A percentile compares a stretch with the other conserved stretches of the same genome.
These are phyloP conservation scores for Sporopachydermia cereana DNA, from an alignment of 1,139 yeast species.

Conservation along the genomic window DNA sequence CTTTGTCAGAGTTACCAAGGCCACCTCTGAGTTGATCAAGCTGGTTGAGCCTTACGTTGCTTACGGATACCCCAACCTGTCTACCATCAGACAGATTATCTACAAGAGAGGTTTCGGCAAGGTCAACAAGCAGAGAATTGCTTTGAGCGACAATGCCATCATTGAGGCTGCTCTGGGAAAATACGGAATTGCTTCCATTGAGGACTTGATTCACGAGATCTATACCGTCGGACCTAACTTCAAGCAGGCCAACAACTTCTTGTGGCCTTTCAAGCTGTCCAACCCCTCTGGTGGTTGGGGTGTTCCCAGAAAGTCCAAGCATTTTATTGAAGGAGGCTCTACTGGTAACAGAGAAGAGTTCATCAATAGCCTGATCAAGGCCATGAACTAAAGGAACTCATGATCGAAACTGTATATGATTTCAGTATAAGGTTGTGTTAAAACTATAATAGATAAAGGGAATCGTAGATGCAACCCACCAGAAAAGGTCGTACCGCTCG, in stretches of 20 bases:
- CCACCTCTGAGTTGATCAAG: conserved; percentile 91
- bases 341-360: conserved; percentile 99
- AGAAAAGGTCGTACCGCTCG: too few relatives aligned
- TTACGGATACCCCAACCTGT: conserved; percentile 97
- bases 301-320: conserved; percentile 97
- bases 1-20: conserved; percentile 96
- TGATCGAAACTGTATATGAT: not conserved
- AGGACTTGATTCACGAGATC: conserved; percentile 98
- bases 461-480: too few relatives aligned
- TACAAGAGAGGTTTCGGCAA: conserved; percentile 99
- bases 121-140: conserved; percentile 96
- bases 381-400: conserved; percentile 62
- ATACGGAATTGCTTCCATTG: conserved; percentile 92
- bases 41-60: conserved; percentile 99
- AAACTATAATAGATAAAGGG: too few relatives aligned
- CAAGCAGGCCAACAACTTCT: conserved; percentile 99
- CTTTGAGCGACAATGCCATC: conserved; percentile 88
- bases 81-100: conserved; percentile 91
- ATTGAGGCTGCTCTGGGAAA: conserved; percentile 90
- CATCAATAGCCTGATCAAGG: conserved; percentile 96
- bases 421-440: not conserved
- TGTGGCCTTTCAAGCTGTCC: conserved; percentile 99
- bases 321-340: conserved; percentile 99
- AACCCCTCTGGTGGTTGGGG: conserved; percentile 99
- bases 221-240: conserved; percentile 99